A percentile compares a stretch with the other conserved stretches of the same genome.
phyloP scores from a whole-genome alignment of 495 filamentous ascomycete genomes.

The Penicillium bovifimosum region DNA sequence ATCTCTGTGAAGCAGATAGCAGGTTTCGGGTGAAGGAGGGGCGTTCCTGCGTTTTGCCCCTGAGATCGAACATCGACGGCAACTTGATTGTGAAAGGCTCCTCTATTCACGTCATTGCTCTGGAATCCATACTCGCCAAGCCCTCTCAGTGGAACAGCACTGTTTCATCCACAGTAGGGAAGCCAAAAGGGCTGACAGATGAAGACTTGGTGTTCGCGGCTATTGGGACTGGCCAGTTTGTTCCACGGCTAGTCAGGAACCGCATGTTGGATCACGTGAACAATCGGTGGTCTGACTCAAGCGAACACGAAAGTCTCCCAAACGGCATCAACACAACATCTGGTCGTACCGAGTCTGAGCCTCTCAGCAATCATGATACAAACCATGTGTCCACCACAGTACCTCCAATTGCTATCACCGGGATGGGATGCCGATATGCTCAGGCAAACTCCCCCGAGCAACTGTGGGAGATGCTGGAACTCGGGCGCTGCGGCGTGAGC shows the following conservation, averaged over 20 bases:
- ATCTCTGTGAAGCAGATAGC: background rate
- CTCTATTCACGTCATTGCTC: background rate
- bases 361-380: background rate
- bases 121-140: background rate
- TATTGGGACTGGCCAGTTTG: background rate
- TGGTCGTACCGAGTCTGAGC: background rate
- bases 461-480: constrained; percentile 35
- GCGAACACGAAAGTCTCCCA: background rate
- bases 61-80: background rate
- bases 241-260: background rate
- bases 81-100: background rate
- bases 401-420: constrained; percentile 33
- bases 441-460: constrained; percentile 35
- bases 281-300: background rate
- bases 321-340: background rate
- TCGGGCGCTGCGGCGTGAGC: constrained; percentile 11
- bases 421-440: constrained; percentile 39
- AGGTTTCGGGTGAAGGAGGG: background rate
- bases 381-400: background rate
- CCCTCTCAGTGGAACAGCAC: background rate
- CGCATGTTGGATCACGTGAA: background rate
- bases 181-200: background rate
- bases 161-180: background rate
- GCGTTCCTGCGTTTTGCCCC: background rate
- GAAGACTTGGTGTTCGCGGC: background rate